Evolutionary conservation across 2,329 filamentous ascomycete genomes (phyloP).

Genomic region (Xylaria sp.): DNA sequence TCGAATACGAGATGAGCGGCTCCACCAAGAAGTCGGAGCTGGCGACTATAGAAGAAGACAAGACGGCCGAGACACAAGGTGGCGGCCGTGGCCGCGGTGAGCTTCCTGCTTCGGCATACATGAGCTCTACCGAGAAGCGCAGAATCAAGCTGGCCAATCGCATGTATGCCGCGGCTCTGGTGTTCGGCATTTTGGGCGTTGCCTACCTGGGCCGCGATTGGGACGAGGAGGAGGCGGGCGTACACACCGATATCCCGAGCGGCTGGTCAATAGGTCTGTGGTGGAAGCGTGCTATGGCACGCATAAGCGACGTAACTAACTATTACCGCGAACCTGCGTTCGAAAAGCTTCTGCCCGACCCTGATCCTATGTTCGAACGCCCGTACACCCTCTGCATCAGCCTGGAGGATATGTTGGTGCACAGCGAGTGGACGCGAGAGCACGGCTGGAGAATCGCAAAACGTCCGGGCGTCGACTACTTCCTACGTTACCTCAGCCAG

Average conservation of each 20-base stretch:
- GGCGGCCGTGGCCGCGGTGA: conserved; percentile 61
- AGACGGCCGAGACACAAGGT: conserved; percentile 43
- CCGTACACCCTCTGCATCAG: conserved; percentile 93
- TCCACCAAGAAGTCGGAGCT: conserved; percentile 43
- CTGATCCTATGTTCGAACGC: conserved; percentile 76
- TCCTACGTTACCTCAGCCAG: conserved; percentile 92
- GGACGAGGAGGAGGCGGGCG: conserved; percentile 74
- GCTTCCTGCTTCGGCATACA: conserved; percentile 77
- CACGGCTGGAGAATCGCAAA: conserved; percentile 96
- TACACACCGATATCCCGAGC: conserved; percentile 72
- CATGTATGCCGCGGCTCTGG: conserved; percentile 65
- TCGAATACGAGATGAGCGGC: conserved; percentile 72
- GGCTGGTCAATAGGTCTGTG: conserved; percentile 77
- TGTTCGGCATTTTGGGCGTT: conserved; percentile 58
- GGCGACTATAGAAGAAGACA: conserved; percentile 43
- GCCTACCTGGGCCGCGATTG: conserved; percentile 87
- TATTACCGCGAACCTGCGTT: conserved; percentile 98
- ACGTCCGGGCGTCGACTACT: conserved; percentile 94
- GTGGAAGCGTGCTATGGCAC: conserved; percentile 78
- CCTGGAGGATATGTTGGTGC: conserved; percentile 89
- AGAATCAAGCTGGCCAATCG: conserved; percentile 76
- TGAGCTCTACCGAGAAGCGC: conserved; percentile 86
- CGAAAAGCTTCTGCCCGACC: conserved; percentile 84
- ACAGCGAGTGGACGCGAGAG: conserved; percentile 92
- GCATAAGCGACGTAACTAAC: conserved; percentile 73